Conservation (phyloP, 306 rosid species). For the Trifolium subterraneum region DNA sequence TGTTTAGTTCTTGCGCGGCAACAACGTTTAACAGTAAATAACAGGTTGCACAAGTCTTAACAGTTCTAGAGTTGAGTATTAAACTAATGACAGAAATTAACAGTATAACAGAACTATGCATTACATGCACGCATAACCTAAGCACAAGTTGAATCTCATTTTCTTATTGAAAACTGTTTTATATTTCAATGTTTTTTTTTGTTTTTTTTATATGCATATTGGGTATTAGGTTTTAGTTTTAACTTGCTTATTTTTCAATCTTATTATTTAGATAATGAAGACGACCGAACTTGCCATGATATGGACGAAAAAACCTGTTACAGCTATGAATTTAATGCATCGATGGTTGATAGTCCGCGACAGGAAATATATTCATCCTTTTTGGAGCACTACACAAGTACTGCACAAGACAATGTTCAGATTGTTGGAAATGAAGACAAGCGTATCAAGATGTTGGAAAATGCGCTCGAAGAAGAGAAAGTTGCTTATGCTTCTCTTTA, state of each 20-base stretch:
- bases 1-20: too few species aligned
- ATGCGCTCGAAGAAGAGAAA: slow-evolving; percentile 69
- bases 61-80: too few species aligned
- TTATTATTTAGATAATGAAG: slow-evolving; percentile 49
- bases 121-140: not conserved
- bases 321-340: slow-evolving; percentile 56
- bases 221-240: slow-evolving; percentile 34
- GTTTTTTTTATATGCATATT: slow-evolving; percentile 2
- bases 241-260: slow-evolving; percentile 36
- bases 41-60: not conserved
- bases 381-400: slow-evolving; percentile 36
- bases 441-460: slow-evolving; percentile 58
- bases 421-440: slow-evolving; percentile 50
- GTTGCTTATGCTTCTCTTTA: slow-evolving; percentile 66
- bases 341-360: slow-evolving; percentile 49
- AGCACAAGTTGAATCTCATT: slow-evolving; percentile 29
- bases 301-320: slow-evolving; percentile 50
- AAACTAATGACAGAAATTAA: not conserved
- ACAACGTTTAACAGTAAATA: too few species aligned
- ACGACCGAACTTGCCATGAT: slow-evolving; percentile 43
- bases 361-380: slow-evolving; percentile 45
- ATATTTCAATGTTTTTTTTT: slow-evolving; percentile 13
- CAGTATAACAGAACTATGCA: not conserved
- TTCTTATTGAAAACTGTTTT: slow-evolving; percentile 8
- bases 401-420: slow-evolving; percentile 39